Evolutionary conservation across 305 asterid species (phyloP).

Genomic region (Fraxinus baroniana): DNA sequence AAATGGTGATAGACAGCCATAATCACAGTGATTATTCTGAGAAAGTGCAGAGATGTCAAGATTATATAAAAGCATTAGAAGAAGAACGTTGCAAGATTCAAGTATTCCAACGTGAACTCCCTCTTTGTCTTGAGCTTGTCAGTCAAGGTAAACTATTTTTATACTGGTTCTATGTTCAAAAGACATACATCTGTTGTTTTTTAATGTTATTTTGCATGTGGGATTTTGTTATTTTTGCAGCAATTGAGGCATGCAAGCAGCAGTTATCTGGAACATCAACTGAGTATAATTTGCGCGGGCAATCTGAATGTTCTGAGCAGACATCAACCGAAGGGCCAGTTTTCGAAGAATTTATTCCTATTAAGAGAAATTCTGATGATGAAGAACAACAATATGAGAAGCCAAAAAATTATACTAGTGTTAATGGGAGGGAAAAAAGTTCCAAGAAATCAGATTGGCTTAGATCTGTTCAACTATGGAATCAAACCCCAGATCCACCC

Average conservation of each 20-base stretch:
- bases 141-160: slow-evolving; percentile 58
- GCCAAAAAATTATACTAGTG: slow-evolving; percentile 11
- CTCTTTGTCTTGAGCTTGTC: slow-evolving; percentile 84
- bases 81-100: slow-evolving; percentile 77
- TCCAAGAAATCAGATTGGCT: slow-evolving; percentile 86
- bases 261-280: slow-evolving; percentile 46
- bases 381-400: slow-evolving; percentile 52
- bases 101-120: slow-evolving; percentile 88
- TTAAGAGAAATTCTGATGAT: slow-evolving; percentile 46
- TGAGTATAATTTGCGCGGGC: slow-evolving; percentile 48
- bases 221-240: slow-evolving; percentile 33
- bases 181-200: neutral
- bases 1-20: slow-evolving; percentile 40
- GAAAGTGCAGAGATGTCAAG: slow-evolving; percentile 54
- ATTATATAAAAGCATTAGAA: slow-evolving; percentile 62
- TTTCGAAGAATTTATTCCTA: slow-evolving; percentile 80
- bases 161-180: neutral
- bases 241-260: slow-evolving; percentile 78
- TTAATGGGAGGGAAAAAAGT: slow-evolving; percentile 23
- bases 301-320: slow-evolving; percentile 75
- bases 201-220: neutral
- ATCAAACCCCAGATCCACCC: slow-evolving; percentile 77
- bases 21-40: slow-evolving; percentile 38
- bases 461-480: slow-evolving; percentile 93
- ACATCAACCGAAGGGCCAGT: slow-evolving; percentile 64